These are phyloP conservation scores for Mycocentrospora acerina DNA, from an alignment of 2,329 filamentous ascomycete genomes.

Conservation along the genomic window DNA sequence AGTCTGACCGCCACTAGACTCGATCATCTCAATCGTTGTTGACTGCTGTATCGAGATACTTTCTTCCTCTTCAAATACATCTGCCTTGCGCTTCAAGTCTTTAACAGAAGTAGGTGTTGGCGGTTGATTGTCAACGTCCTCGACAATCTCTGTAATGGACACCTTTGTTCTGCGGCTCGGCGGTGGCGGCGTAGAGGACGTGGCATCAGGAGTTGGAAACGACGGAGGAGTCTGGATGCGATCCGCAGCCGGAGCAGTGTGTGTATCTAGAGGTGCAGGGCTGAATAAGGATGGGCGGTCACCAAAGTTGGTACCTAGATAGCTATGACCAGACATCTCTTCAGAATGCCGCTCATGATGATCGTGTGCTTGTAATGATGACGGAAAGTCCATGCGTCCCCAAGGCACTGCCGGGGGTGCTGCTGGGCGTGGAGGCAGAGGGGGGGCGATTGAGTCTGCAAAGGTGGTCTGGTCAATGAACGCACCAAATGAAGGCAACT, in stretches of 20 bases:
- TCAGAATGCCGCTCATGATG: constrained; percentile 6
- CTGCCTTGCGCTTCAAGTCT: constrained; percentile 36
- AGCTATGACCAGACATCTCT: constrained; percentile 4
- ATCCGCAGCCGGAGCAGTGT: constrained; percentile 2
- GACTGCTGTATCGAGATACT: background rate
- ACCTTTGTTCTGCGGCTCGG: constrained; percentile 28
- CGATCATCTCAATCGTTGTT: background rate
- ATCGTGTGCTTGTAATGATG: constrained; percentile 9
- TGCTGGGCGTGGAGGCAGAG: constrained; percentile 20
- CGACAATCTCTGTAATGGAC: constrained; percentile 37
- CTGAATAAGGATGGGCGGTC: constrained; percentile 11
- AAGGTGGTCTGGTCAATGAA: background rate
- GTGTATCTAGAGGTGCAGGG: constrained; percentile 2
- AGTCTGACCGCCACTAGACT: background rate
- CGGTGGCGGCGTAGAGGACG: constrained; percentile 10
- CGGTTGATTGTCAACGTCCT: constrained; percentile 25
- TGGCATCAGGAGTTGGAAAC: constrained; percentile 9
- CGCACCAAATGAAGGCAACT: constrained; percentile 1
- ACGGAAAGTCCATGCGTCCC: constrained; percentile 5
- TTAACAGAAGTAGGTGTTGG: constrained; percentile 31
- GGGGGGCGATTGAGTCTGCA: constrained; percentile 7
- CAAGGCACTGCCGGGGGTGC: constrained; percentile 12
- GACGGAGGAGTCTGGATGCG: constrained; percentile 23
- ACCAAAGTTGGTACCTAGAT: constrained; percentile 11
- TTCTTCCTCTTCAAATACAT: constrained; percentile 21